These are phyloP conservation scores for Cryphonectria parasitica DNA, from an alignment of 2,329 filamentous ascomycete genomes.

Conservation along the genomic window DNA sequence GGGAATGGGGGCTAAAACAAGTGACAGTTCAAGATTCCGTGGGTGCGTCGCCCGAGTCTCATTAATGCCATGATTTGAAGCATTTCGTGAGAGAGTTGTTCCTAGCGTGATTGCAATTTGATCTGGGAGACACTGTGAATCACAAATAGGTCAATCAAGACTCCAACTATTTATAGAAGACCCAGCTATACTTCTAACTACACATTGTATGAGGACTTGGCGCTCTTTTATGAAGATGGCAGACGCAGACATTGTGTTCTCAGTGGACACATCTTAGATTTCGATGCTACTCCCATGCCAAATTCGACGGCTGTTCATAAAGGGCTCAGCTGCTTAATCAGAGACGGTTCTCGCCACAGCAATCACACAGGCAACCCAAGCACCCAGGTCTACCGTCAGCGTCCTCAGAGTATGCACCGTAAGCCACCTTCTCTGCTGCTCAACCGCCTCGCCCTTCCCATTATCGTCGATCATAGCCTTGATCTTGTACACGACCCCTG, in stretches of 20 bases:
- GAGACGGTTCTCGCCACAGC: slow-evolving; percentile 31
- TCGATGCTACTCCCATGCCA: not conserved
- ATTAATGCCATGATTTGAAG: no score
- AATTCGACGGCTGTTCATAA: not conserved
- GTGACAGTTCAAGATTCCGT: no score
- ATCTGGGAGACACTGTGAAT: no score
- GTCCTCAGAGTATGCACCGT: slow-evolving; percentile 36
- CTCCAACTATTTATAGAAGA: no score
- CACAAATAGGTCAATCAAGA: no score
- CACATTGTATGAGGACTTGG: not conserved
- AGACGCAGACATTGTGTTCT: not conserved
- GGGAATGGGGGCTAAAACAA: no score
- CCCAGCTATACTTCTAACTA: not conserved
- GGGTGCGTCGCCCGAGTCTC: no score
- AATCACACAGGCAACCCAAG: slow-evolving; percentile 39
- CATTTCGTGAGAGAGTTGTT: no score
- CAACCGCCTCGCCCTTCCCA: slow-evolving; percentile 31
- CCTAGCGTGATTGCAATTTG: no score
- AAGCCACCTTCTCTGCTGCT: slow-evolving; percentile 37
- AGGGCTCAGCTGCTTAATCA: not conserved
- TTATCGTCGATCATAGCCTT: slow-evolving; percentile 35
- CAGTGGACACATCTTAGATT: not conserved
- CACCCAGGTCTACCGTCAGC: slow-evolving; percentile 37
- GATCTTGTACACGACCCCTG: slow-evolving; percentile 36
- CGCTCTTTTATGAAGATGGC: not conserved